Conservation (phyloP, 257 asterid genomes). For the Datura wrightii region DNA sequence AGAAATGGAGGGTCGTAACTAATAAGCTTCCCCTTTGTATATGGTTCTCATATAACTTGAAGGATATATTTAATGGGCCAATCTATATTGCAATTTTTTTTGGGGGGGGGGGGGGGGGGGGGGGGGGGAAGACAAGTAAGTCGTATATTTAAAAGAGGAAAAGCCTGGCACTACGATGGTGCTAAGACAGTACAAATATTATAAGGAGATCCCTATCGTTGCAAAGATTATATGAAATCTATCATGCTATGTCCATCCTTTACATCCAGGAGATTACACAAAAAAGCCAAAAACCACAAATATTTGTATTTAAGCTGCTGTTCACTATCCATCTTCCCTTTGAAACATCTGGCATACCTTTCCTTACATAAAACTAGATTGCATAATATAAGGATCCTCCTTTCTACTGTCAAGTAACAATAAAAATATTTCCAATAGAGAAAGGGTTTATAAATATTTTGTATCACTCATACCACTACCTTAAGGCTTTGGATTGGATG, state of each 20-base stretch:
- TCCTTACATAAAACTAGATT: slow-evolving; percentile 14
- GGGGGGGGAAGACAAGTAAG: too few relatives aligned
- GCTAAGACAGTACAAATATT: slow-evolving; percentile 10
- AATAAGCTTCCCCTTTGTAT: slow-evolving; percentile 11
- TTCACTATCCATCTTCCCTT: neutral
- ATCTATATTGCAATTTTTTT: neutral
- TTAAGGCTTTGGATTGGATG: neutral
- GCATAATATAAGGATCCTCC: neutral
- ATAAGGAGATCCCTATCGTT: slow-evolving; percentile 7
- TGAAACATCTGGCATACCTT: neutral
- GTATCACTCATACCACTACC: neutral
- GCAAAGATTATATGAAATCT: neutral
- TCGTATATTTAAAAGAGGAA: neutral
- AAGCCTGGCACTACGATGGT: neutral
- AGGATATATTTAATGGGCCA: neutral
- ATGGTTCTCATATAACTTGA: slow-evolving; percentile 14
- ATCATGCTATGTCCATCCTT: slow-evolving; percentile 2
- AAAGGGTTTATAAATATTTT: neutral
- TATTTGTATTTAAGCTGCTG: neutral
- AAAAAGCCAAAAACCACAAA: slow-evolving; percentile 1
- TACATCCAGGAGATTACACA: neutral
- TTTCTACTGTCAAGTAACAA: neutral
- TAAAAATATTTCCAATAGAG: neutral
- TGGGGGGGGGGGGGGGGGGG: too few relatives aligned
- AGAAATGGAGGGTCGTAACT: neutral